phyloP scores from a whole-genome alignment of 176 grass and related monocot genomes.

The Ensete ventricosum region DNA sequence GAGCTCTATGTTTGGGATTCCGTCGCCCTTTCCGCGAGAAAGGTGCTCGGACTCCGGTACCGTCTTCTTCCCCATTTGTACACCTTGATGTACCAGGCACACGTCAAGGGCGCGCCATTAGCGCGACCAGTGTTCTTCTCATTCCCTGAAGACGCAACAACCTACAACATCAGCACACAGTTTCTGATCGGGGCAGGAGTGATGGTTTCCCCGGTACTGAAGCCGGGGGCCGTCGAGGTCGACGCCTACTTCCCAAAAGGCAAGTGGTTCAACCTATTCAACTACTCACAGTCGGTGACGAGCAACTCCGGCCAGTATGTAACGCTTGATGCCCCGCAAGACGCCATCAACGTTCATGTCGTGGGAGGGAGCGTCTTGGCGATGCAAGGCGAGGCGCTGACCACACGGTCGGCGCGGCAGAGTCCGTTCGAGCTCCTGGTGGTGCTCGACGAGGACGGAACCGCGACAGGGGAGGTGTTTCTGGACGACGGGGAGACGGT shows the following conservation, averaged over 20 bases:
- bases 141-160: constrained; percentile 39
- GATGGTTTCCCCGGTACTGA: constrained; percentile 65
- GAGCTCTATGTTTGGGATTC: constrained; percentile 79
- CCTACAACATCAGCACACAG: constrained; percentile 49
- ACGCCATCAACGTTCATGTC: constrained; percentile 58
- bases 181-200: constrained; percentile 52
- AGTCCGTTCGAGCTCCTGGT: constrained; percentile 53
- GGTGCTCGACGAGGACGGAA: constrained; percentile 30
- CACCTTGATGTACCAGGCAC: constrained; percentile 78
- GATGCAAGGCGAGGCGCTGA: constrained; percentile 38
- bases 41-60: constrained; percentile 64
- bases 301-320: constrained; percentile 16
- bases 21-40: constrained; percentile 46
- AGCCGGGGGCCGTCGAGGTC: constrained; percentile 19
- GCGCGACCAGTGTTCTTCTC: constrained; percentile 84
- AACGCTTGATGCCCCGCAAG: constrained; percentile 39
- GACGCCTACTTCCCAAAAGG: constrained; percentile 65
- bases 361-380: constrained; percentile 45
- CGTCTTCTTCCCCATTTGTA: constrained; percentile 56
- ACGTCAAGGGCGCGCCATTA: constrained; percentile 54
- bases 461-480: constrained; percentile 46
- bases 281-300: constrained; percentile 27
- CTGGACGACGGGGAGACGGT: constrained; percentile 56
- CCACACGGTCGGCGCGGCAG: constrained; percentile 27
- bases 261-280: constrained; percentile 58